Evolutionary conservation across 192 early-diverging fungal genomes (phyloP).

Genomic region (Linnemannia elongata): DNA sequence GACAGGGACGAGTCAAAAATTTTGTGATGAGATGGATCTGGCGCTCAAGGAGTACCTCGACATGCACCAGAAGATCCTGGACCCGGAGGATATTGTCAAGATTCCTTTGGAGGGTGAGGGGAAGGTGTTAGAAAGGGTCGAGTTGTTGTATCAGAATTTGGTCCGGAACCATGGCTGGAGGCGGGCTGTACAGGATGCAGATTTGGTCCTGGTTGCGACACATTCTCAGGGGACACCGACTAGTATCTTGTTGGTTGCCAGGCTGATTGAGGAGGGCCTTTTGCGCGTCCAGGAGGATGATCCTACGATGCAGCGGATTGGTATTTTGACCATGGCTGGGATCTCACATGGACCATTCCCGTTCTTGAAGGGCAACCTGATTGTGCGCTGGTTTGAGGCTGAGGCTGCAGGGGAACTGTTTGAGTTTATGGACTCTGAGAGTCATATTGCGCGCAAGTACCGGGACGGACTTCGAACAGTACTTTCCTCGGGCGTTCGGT

Average conservation of each 20-base stretch:
- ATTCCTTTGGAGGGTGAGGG: constrained; percentile 95
- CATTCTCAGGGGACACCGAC: constrained; percentile 97
- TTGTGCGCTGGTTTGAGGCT: constrained; percentile 91
- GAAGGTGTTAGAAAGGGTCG: constrained; percentile 87
- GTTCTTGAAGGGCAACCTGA: constrained; percentile 79
- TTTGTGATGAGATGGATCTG: constrained; percentile 89
- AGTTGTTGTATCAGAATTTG: constrained; percentile 80
- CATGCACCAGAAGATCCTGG: constrained; percentile 62
- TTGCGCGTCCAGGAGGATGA: constrained; percentile 64
- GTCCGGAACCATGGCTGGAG: constrained; percentile 60
- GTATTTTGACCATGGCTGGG: constrained; percentile 92
- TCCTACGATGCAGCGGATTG: constrained; percentile 74
- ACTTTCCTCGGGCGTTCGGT: constrained; percentile 77
- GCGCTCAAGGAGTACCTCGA: constrained; percentile 71
- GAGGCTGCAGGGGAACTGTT: constrained; percentile 94
- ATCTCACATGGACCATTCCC: constrained; percentile 93
- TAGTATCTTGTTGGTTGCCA: constrained; percentile 79
- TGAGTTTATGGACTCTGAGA: constrained; percentile 89
- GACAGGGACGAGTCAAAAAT: constrained; percentile 89
- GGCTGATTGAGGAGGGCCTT: constrained; percentile 71
- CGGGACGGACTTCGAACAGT: constrained; percentile 76
- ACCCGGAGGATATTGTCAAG: constrained; percentile 68
- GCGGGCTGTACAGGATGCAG: constrained; percentile 65
- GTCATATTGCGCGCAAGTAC: constrained; percentile 77
- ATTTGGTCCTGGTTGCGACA: constrained; percentile 89